Evolutionary conservation across 768 basidiomycete genomes (phyloP), one percentile per base, ranked within the genome.

Genomic region (Amanita jacksonii): DNA sequence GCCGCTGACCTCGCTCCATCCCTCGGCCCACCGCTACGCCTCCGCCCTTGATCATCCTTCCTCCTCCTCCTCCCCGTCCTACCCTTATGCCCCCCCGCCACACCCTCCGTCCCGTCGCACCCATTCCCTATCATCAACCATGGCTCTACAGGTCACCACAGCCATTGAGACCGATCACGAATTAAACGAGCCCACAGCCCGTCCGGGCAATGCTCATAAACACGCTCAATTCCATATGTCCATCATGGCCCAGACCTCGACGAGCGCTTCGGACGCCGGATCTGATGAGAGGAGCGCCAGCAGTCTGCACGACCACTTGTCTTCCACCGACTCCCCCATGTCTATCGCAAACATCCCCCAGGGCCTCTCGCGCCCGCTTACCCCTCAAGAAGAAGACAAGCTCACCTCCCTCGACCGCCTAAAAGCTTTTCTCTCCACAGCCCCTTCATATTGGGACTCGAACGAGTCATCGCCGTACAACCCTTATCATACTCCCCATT

Each of bases 371-470:
- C 65, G 82, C n/a, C 70, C 79, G 0, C 70, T 88, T 38, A 76
- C 72, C 5, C 56, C 71, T 1, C 64, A 73, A 39, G 85, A 89
- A 58, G 76, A 79, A 45, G 81, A 85, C 16, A 70, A 76, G 19
- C 67, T 90, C 32, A 74, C 75, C n/a, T 72, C 83, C 51, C 73
- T 92, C 16, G 86, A 92, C 53, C 63, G 78, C 16, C 83, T 92
- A 62, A 91, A 91, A 64, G 84, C 81, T 65, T 92, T 92, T 64
- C 77, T 92, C 35, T 84, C 85, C 12, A 88, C 86, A 8, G 89
- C 84, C 6, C 91, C 82, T 2, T 81, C 74, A 22, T 73, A 76
- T 38, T 90, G 86, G 87, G 74, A 75, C 52, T 52, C 62, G 0
- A 49, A 60, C 13, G 59, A 1, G 56, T 60, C 67, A 22, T 53